Evolutionary conservation across 2,329 filamentous ascomycete genomes (phyloP).

Genomic region (Fusarium cicatricum): DNA sequence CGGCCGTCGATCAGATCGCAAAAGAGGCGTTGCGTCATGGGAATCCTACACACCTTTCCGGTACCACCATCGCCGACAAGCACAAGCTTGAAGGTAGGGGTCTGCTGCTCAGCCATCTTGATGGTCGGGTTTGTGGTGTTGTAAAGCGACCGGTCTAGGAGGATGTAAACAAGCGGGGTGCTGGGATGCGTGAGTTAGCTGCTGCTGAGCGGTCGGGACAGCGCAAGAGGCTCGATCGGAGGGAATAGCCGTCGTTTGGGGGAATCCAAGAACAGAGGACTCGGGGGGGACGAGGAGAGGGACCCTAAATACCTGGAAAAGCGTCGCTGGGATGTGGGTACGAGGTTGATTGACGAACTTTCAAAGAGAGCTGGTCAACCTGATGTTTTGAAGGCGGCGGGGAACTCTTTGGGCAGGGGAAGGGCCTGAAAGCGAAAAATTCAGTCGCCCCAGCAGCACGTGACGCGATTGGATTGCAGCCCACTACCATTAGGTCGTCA

Average conservation of each 20-base stretch:
- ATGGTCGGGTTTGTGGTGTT: slow-evolving; percentile 39
- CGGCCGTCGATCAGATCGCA: slow-evolving; percentile 33
- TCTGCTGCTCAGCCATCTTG: slow-evolving; percentile 69
- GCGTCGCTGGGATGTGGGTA: slow-evolving; percentile 43
- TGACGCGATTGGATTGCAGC: slow-evolving; percentile 39
- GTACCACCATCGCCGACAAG: slow-evolving; percentile 99
- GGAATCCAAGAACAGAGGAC: slow-evolving; percentile 11
- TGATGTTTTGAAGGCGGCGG: slow-evolving; percentile 55
- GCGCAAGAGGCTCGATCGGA: slow-evolving; percentile 24
- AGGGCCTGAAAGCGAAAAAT: slow-evolving; percentile 53
- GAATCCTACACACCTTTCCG: slow-evolving; percentile 77
- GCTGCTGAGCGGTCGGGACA: slow-evolving; percentile 25
- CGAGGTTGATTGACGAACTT: slow-evolving; percentile 49
- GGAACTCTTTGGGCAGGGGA: slow-evolving; percentile 50
- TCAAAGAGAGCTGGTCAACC: slow-evolving; percentile 46
- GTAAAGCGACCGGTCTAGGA: slow-evolving; percentile 41
- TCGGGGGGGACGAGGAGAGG: slow-evolving; percentile 28
- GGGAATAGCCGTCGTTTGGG: slow-evolving; percentile 19
- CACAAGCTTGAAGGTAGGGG: slow-evolving; percentile 98
- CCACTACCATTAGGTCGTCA: slow-evolving; percentile 25
- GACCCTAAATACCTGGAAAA: slow-evolving; percentile 39
- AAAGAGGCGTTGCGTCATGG: slow-evolving; percentile 26
- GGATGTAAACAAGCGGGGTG: slow-evolving; percentile 60
- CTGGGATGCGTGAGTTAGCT: slow-evolving; percentile 48
- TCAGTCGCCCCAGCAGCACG: slow-evolving; percentile 51